Evolutionary conservation across 371 early-diverging fungal species (phyloP).

Genomic region (Mucor velutinosus): DNA sequence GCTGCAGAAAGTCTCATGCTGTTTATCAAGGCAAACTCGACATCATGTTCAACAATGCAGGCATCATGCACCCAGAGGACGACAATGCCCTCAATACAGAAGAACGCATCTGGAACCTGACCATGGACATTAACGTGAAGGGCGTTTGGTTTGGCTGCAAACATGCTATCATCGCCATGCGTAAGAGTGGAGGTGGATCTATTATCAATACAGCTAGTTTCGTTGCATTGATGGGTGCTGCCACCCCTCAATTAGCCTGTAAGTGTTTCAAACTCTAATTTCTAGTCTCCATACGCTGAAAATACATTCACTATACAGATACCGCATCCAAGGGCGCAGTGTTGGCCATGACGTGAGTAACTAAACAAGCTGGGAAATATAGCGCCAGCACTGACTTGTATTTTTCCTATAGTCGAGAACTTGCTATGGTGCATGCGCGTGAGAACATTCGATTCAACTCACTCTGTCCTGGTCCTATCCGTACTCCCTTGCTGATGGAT

Average conservation of each 20-base stretch:
- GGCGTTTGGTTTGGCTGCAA: constrained; percentile 94
- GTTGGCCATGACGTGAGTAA: constrained; percentile 76
- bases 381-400: not conserved
- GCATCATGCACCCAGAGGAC: constrained; percentile 88
- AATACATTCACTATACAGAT: constrained; percentile 40
- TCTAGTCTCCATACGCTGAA: not conserved
- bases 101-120: constrained; percentile 78
- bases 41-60: constrained; percentile 90
- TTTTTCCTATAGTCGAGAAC: constrained; percentile 62
- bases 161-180: constrained; percentile 80
- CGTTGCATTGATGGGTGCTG: constrained; percentile 83
- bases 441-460: constrained; percentile 89
- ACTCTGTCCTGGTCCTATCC: constrained; percentile 87
- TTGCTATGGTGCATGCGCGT: constrained; percentile 86
- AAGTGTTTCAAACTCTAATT: constrained; percentile 26
- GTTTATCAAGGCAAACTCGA: constrained; percentile 63
- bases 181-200: constrained; percentile 73
- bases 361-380: not conserved
- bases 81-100: constrained; percentile 81
- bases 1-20: not conserved
- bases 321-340: constrained; percentile 92
- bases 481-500: constrained; percentile 84
- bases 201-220: constrained; percentile 90
- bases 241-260: constrained; percentile 91
- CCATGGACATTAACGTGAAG: constrained; percentile 87